Conservation (phyloP, 2,329 filamentous ascomycete genomes). For the Aspergillus hortae region DNA sequence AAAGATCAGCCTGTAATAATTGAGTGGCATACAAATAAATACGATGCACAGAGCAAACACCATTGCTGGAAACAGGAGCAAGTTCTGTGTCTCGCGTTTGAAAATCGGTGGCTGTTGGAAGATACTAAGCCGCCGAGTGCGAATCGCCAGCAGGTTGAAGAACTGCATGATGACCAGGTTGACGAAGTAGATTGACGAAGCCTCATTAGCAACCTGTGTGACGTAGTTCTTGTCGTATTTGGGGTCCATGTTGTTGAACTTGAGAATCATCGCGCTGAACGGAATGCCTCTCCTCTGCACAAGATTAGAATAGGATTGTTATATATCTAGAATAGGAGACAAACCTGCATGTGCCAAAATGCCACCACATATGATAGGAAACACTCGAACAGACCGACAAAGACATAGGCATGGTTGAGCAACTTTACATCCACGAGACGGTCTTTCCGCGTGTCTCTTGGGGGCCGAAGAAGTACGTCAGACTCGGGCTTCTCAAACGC, state of each 20-base stretch:
- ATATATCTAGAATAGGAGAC: background rate
- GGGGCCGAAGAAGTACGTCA: slow-evolving; percentile 67
- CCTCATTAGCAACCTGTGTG: slow-evolving; percentile 56
- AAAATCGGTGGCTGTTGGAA: slow-evolving; percentile 69
- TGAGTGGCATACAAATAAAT: slow-evolving; percentile 57
- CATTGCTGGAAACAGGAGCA: slow-evolving; percentile 67
- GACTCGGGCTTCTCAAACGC: slow-evolving; percentile 75
- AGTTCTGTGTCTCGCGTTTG: slow-evolving; percentile 63
- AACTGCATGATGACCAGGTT: slow-evolving; percentile 79
- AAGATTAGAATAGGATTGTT: no score
- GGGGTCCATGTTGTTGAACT: slow-evolving; percentile 55
- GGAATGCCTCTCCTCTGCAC: slow-evolving; percentile 53
- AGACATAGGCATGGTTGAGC: slow-evolving; percentile 68
- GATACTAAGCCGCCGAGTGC: slow-evolving; percentile 63
- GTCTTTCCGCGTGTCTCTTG: slow-evolving; percentile 65
- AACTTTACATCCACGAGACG: slow-evolving; percentile 71
- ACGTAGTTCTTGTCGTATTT: slow-evolving; percentile 55
- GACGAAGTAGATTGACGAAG: slow-evolving; percentile 74
- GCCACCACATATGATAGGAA: slow-evolving; percentile 60
- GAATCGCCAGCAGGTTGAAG: slow-evolving; percentile 69
- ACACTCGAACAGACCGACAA: slow-evolving; percentile 64
- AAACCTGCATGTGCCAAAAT: slow-evolving; percentile 57
- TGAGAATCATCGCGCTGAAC: slow-evolving; percentile 65
- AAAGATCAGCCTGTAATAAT: background rate
- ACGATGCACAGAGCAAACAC: slow-evolving; percentile 66